Conservation (phyloP, 2,329 filamentous ascomycete genomes). For the Neofusicoccum parvum region DNA sequence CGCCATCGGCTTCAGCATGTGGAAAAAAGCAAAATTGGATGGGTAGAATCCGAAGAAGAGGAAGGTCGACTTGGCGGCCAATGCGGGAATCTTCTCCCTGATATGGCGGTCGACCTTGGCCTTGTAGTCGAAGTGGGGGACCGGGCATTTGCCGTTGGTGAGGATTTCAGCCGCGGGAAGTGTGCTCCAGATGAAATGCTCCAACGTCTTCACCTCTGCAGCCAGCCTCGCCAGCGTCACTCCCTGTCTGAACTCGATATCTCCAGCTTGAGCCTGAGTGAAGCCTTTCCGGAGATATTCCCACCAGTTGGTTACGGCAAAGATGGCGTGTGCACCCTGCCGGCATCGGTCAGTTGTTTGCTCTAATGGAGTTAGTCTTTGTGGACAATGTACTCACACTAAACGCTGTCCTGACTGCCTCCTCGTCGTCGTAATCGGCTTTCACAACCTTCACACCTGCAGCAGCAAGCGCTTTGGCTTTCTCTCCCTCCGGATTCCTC, state of each 20-base stretch:
- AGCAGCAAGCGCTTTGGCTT: constrained; percentile 25
- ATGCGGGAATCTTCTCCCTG: constrained; percentile 33
- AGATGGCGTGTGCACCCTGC: constrained; percentile 24
- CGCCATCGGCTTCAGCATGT: constrained; percentile 30
- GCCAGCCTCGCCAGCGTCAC: constrained; percentile 49
- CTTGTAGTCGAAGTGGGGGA: constrained; percentile 51
- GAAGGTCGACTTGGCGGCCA: constrained; percentile 33
- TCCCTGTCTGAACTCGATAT: constrained; percentile 43
- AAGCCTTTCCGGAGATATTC: constrained; percentile 29
- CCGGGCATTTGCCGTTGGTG: constrained; percentile 31
- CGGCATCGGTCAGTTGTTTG: too few species aligned
- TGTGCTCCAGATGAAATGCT: constrained; percentile 52
- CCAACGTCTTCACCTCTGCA: constrained; percentile 36
- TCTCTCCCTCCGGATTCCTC: constrained; percentile 26
- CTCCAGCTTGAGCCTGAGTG: constrained; percentile 35
- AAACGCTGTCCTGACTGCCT: constrained; percentile 25
- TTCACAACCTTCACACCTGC: constrained; percentile 26
- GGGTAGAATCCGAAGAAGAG: constrained; percentile 35
- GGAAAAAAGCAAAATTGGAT: constrained; percentile 34
- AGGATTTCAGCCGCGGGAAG: constrained; percentile 40
- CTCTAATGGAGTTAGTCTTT: too few species aligned
- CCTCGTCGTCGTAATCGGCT: constrained; percentile 25
- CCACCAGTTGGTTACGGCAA: constrained; percentile 26
- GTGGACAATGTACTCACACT: too few species aligned
- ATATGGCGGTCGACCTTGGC: constrained; percentile 46